phyloP scores from a whole-genome alignment of 805 yeast genomes.

The Candida nanaspora region DNA sequence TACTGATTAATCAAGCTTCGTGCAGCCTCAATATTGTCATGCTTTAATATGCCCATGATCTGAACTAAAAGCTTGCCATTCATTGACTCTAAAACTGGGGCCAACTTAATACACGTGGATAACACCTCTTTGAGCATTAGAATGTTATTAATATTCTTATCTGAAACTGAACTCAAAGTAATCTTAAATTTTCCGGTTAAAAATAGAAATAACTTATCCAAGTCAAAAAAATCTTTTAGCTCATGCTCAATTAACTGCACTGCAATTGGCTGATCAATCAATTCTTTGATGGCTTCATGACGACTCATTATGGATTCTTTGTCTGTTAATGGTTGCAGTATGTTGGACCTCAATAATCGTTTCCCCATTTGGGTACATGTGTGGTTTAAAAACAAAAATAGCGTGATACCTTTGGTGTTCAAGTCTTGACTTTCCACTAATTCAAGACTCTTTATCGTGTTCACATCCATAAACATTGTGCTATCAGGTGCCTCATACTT shows the following conservation, averaged over 20 bases:
- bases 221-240: conserved; percentile 28
- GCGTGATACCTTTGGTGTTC: conserved; percentile 20
- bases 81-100: conserved; percentile 8
- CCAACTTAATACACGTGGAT: conserved; percentile 12
- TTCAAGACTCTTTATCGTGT: conserved; percentile 31
- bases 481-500: conserved; percentile 31
- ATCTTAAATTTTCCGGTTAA: conserved; percentile 20
- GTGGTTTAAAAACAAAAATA: conserved; percentile 30
- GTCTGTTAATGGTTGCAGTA: conserved; percentile 42
- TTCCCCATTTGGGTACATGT: conserved; percentile 42
- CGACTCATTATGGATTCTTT: conserved; percentile 27
- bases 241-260: conserved; percentile 8
- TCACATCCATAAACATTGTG: conserved; percentile 35
- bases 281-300: conserved; percentile 29
- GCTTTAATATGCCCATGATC: conserved; percentile 20
- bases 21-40: conserved; percentile 17
- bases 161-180: conserved; percentile 13
- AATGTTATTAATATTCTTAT: conserved; percentile 34
- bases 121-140: conserved; percentile 32
- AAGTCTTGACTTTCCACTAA: conserved; percentile 27
- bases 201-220: conserved; percentile 34
- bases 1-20: conserved; percentile 20
- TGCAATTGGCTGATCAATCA: conserved; percentile 13
- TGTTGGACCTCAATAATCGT: conserved; percentile 31
- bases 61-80: conserved; percentile 13